phyloP scores from a whole-genome alignment of 129 eudicot genomes.

The Dittrichia graveolens region DNA sequence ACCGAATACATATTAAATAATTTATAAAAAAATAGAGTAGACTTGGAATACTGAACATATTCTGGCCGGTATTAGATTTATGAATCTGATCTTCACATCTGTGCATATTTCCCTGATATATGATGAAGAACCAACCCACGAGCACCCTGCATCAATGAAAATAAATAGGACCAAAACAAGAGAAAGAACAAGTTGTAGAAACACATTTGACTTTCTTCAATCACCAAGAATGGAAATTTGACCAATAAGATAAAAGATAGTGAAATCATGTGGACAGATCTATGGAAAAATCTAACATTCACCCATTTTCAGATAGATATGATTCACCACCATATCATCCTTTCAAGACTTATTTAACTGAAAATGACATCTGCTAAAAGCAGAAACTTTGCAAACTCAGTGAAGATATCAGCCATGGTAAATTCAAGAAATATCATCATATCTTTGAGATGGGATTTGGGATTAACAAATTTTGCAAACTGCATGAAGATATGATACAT shows the following conservation, averaged over 20 bases:
- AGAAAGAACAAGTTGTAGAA: slow-evolving; percentile 32
- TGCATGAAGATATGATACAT: too few relatives aligned
- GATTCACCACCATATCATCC: slow-evolving; percentile 11
- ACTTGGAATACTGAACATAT: too few relatives aligned
- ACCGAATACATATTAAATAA: too few relatives aligned
- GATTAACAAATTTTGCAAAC: too few relatives aligned
- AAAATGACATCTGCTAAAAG: slow-evolving; percentile 27
- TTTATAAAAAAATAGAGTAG: too few relatives aligned
- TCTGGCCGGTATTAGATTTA: slow-evolving; percentile 7
- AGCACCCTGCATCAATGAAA: slow-evolving; percentile 33
- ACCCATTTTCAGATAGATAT: slow-evolving; percentile 29
- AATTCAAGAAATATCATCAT: too few relatives aligned
- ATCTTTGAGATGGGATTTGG: too few relatives aligned
- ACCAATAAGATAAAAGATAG: slow-evolving; percentile 29
- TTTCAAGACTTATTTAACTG: slow-evolving; percentile 15
- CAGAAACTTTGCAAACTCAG: slow-evolving; percentile 3
- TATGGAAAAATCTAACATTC: slow-evolving; percentile 28
- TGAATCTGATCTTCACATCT: slow-evolving; percentile 7
- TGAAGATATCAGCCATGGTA: neutral
- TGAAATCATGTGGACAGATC: slow-evolving; percentile 8
- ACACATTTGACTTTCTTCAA: slow-evolving; percentile 37
- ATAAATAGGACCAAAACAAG: slow-evolving; percentile 35
- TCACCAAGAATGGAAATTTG: slow-evolving; percentile 37
- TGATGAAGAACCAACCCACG: slow-evolving; percentile 18
- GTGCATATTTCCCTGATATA: slow-evolving; percentile 32